A percentile compares a stretch with the other conserved stretches of the same genome.
phyloP scores from a whole-genome alignment of 306 rosid species.

The Lotus japonicus region DNA sequence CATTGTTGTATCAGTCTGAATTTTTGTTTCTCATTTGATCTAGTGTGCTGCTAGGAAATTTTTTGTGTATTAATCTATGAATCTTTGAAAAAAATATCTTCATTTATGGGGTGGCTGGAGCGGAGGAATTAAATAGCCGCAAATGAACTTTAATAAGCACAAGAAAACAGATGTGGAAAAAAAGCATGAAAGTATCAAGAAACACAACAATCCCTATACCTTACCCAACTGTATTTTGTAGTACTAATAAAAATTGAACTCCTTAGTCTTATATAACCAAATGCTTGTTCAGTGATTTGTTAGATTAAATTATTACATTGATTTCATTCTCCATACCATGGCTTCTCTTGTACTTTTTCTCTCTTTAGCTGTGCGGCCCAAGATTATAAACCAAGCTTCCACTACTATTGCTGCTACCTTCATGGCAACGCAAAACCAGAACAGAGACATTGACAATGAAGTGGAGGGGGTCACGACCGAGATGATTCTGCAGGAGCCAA shows the following conservation, averaged over 20 bases:
- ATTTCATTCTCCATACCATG: conserved; percentile 20
- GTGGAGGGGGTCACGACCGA: neutral
- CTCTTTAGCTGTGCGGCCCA: conserved; percentile 5
- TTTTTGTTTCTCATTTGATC: too few relatives aligned
- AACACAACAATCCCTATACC: too few relatives aligned
- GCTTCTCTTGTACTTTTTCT: conserved; percentile 35
- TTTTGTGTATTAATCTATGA: too few relatives aligned
- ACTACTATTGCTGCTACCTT: neutral
- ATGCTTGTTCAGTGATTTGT: neutral
- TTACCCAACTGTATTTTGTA: too few relatives aligned
- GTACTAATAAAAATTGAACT: neutral
- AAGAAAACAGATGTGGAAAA: too few relatives aligned
- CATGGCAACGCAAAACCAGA: neutral
- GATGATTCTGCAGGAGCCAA: conserved; percentile 24
- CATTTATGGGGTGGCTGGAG: too few relatives aligned
- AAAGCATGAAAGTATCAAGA: too few relatives aligned
- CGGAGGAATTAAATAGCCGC: too few relatives aligned
- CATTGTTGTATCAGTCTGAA: too few relatives aligned
- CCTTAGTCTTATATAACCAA: neutral
- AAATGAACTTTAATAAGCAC: too few relatives aligned
- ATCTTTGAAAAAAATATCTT: too few relatives aligned
- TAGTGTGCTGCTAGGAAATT: too few relatives aligned
- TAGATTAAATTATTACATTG: neutral
- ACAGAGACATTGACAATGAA: neutral
- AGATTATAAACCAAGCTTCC: neutral